Evolutionary conservation across 208 protist genomes (phyloP).

Genomic region (Herpetomonas samuelpessoai): DNA sequence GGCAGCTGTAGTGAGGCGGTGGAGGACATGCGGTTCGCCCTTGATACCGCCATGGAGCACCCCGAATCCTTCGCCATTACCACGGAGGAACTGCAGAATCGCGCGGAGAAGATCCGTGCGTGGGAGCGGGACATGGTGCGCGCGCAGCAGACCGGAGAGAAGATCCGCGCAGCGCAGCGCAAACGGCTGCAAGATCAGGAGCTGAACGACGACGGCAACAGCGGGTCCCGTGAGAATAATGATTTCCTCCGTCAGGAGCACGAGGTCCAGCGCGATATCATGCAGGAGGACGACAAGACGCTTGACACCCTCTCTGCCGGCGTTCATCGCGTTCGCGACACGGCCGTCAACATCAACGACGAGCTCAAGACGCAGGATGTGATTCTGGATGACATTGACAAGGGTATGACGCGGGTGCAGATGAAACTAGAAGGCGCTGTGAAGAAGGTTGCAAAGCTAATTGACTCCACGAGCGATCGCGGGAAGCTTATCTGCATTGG

Average conservation of each 20-base stretch:
- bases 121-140: constrained; percentile 78
- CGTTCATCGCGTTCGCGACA: constrained; percentile 66
- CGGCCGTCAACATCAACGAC: constrained; percentile 65
- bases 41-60: constrained; percentile 76
- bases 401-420: constrained; percentile 69
- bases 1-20: constrained; percentile 54
- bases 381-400: constrained; percentile 75
- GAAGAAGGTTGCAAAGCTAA: constrained; percentile 67
- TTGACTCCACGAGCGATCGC: constrained; percentile 75
- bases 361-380: constrained; percentile 83
- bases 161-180: constrained; percentile 42
- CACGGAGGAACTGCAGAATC: constrained; percentile 62
- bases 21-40: constrained; percentile 75
- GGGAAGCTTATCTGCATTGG: constrained; percentile 81
- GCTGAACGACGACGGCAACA: constrained; percentile 14
- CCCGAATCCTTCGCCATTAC: constrained; percentile 75
- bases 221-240: constrained; percentile 43
- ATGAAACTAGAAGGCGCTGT: constrained; percentile 62
- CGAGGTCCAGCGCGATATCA: constrained; percentile 48
- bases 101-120: constrained; percentile 52
- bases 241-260: constrained; percentile 71
- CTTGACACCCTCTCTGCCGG: constrained; percentile 67
- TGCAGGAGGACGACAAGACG: constrained; percentile 67
- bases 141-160: constrained; percentile 51
- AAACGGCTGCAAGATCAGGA: constrained; percentile 28